These are phyloP conservation scores for Solanum etuberosum DNA, from an alignment of 257 asterid species.

Conservation along the genomic window DNA sequence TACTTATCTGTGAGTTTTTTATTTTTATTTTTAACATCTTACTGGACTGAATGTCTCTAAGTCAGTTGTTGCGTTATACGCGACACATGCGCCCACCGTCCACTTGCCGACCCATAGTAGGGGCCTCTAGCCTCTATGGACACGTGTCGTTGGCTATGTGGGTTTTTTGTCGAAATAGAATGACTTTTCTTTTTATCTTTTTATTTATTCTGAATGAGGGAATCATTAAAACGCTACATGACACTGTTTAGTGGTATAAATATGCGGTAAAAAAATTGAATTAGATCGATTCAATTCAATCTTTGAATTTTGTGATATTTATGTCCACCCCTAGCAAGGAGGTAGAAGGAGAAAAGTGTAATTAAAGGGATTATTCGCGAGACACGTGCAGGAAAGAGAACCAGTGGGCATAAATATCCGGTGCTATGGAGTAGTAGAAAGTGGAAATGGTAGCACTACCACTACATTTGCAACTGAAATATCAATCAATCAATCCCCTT, in stretches of 20 bases:
- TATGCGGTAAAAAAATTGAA: neutral
- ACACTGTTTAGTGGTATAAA: neutral
- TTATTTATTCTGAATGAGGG: neutral
- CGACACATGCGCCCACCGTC: neutral
- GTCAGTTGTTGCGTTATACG: neutral
- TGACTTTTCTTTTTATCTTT: no score
- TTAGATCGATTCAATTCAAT: neutral
- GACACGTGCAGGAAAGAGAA: neutral
- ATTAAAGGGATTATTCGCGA: neutral
- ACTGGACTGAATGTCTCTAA: neutral
- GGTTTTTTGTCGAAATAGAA: neutral
- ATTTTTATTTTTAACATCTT: no score
- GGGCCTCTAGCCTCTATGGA: neutral
- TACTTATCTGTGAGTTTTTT: neutral
- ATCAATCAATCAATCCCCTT: neutral
- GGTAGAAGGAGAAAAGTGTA: neutral
- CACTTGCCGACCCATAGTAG: neutral
- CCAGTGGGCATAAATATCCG: neutral
- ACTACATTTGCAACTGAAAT: neutral
- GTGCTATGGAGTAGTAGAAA: neutral
- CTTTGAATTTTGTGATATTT: neutral
- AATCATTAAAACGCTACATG: no score
- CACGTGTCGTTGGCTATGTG: neutral
- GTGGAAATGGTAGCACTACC: neutral
- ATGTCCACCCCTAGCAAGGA: neutral